Evolutionary conservation across 306 rosid genomes (phyloP), one percentile per base, ranked within the genome.

Genomic region (Prosopis cineraria): DNA sequence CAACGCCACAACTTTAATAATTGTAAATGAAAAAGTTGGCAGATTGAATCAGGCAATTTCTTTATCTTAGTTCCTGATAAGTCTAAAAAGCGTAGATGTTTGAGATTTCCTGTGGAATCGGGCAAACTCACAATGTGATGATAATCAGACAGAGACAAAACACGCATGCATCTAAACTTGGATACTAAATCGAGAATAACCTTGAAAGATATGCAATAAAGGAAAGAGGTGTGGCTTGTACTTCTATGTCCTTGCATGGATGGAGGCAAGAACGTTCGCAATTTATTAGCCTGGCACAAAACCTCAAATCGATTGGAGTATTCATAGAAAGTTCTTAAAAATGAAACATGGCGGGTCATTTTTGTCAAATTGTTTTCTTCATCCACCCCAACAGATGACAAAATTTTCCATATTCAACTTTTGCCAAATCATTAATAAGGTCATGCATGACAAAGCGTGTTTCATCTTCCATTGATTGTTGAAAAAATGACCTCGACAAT

Each of bases 361-460:
- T 12, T 3, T 9, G 48, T 0, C 2, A 71, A 3, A 37, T 4
- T 25, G 2, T 37, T 1, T 20, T 0, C 7, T 2, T 47, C 19
- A 9, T 43, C 12, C 0, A 10, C 52, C 7, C 70, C 2, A 70
- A 2, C 1, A n/a, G 7, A 0, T 67, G 36, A 2, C 73, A 79
- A 12, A 63, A 55, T 10, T 44, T 22, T 7, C 69, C 40, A 5
- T 27, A 36, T 24, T 75, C 68, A 55, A 10, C 70, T 8, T 33
- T 10, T 12, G 83, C 89, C 20, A 86, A 63, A 64, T 73, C 89
- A 45, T 56, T 68, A 6, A 86, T 14, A 1, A 86, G 81, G 16
- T 80, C 87, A 74, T 86, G 89, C 85, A 83, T 83, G 11, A 70
- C 45, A 52, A 73, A 78, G 22, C 0, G 0, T 6, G n/a, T n/a